phyloP scores from a whole-genome alignment of 2,329 filamentous ascomycete species.

The Simplicillium aogashimaense region DNA sequence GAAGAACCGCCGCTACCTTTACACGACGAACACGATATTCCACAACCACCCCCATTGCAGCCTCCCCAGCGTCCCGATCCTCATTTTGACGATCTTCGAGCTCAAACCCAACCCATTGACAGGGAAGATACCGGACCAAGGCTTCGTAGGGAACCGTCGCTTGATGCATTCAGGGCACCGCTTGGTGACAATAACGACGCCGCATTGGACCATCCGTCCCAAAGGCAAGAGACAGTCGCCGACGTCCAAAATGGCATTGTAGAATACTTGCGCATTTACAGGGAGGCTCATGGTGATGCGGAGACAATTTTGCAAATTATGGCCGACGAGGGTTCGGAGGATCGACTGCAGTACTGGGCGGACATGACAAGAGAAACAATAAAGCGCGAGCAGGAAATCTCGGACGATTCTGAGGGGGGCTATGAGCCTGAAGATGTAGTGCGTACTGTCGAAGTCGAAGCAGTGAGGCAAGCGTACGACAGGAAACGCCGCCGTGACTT shows the following conservation, averaged over 20 bases:
- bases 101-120: too few relatives aligned
- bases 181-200: too few relatives aligned
- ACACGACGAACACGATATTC: too few relatives aligned
- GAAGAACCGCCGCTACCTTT: background rate
- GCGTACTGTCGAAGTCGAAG: background rate
- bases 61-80: too few relatives aligned
- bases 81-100: too few relatives aligned
- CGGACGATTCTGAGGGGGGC: slow-evolving; percentile 5
- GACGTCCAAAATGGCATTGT: slow-evolving; percentile 15
- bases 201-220: background rate
- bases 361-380: slow-evolving; percentile 33
- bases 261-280: slow-evolving; percentile 43
- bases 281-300: slow-evolving; percentile 48
- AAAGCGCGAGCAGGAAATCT: slow-evolving; percentile 11
- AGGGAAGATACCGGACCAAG: too few relatives aligned
- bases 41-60: too few relatives aligned
- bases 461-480: background rate
- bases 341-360: slow-evolving; percentile 50
- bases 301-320: slow-evolving; percentile 51
- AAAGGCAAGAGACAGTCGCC: slow-evolving; percentile 3
- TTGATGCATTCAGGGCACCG: too few relatives aligned
- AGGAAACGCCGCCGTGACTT: too few relatives aligned
- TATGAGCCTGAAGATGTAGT: background rate
- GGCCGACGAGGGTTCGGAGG: slow-evolving; percentile 46
- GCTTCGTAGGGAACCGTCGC: too few relatives aligned